Evolutionary conservation across 257 asterid species (phyloP).

Genomic region (Rhazya stricta): DNA sequence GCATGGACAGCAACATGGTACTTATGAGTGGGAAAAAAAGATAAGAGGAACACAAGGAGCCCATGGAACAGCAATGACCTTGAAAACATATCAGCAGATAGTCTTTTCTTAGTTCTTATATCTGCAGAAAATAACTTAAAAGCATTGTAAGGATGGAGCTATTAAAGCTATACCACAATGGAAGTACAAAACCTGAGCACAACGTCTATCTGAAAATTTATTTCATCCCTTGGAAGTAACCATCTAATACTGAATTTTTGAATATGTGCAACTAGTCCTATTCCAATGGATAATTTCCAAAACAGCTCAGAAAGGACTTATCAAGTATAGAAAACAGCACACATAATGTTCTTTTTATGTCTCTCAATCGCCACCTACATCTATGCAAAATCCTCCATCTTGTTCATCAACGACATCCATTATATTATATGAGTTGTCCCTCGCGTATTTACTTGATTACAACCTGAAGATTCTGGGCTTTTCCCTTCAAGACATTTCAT

Average conservation of each 20-base stretch:
- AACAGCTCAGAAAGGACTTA: not conserved
- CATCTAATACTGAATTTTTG: not conserved
- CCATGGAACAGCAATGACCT: not conserved
- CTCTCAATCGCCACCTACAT: not conserved
- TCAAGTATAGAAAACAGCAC: not conserved
- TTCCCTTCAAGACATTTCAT: not conserved
- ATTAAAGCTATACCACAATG: not conserved
- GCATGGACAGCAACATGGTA: conserved; percentile 10
- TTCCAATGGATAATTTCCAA: not conserved
- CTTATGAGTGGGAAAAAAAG: not conserved
- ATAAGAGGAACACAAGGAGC: not conserved
- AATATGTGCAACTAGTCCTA: not conserved
- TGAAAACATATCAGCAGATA: not conserved
- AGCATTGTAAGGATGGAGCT: not conserved
- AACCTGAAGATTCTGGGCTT: conserved; percentile 4
- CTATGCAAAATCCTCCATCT: conserved; percentile 1
- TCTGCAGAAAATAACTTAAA: not conserved
- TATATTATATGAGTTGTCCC: not conserved
- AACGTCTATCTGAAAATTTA: not conserved
- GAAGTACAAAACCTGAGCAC: not conserved
- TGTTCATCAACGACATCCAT: not conserved
- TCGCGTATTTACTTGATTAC: not conserved
- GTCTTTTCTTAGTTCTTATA: not conserved
- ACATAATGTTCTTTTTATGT: not conserved
- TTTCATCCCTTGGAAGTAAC: not conserved